A percentile compares a stretch with the other conserved stretches of the same genome.
Evolutionary conservation across 768 basidiomycete species (phyloP).

Genomic region (Mrakia frigida): DNA sequence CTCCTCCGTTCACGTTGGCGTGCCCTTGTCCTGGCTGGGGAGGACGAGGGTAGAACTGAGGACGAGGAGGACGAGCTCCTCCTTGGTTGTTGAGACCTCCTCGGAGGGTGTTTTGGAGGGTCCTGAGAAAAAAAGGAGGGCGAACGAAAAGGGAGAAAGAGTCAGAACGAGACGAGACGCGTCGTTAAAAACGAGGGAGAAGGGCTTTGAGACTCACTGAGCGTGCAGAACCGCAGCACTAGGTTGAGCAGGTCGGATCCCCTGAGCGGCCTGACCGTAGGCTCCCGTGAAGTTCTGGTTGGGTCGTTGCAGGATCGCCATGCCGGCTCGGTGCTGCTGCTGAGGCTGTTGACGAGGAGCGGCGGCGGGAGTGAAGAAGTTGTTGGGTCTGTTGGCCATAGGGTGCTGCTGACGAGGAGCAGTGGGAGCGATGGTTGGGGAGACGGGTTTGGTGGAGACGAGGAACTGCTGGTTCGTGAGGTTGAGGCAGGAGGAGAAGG

Average conservation of each 20-base stretch:
- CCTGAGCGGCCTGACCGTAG: slow-evolving; percentile 6
- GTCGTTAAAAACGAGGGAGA: background rate
- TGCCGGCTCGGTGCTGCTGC: background rate
- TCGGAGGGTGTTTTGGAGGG: slow-evolving; percentile 24
- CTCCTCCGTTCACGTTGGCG: slow-evolving; percentile 3
- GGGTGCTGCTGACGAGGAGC: background rate
- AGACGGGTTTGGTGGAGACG: slow-evolving; percentile 53
- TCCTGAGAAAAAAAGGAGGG: background rate
- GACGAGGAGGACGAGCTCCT: background rate
- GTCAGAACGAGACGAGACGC: background rate
- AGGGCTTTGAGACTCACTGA: slow-evolving; percentile 13
- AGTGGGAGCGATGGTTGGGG: background rate
- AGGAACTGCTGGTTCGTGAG: slow-evolving; percentile 79
- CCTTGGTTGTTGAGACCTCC: background rate
- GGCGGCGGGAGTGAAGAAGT: slow-evolving; percentile 19
- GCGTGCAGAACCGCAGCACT: background rate
- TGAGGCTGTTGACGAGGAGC: background rate
- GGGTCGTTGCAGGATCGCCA: slow-evolving; percentile 13
- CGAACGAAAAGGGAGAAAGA: background rate
- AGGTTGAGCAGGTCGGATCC: slow-evolving; percentile 15
- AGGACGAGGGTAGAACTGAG: slow-evolving; percentile 13
- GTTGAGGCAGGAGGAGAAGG: slow-evolving; percentile 84
- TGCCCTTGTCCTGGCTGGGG: background rate
- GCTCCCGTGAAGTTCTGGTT: slow-evolving; percentile 20
- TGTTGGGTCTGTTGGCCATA: slow-evolving; percentile 7